These are phyloP conservation scores for Madurella fahalii DNA, from an alignment of 2,329 filamentous ascomycete species.

Conservation along the genomic window DNA sequence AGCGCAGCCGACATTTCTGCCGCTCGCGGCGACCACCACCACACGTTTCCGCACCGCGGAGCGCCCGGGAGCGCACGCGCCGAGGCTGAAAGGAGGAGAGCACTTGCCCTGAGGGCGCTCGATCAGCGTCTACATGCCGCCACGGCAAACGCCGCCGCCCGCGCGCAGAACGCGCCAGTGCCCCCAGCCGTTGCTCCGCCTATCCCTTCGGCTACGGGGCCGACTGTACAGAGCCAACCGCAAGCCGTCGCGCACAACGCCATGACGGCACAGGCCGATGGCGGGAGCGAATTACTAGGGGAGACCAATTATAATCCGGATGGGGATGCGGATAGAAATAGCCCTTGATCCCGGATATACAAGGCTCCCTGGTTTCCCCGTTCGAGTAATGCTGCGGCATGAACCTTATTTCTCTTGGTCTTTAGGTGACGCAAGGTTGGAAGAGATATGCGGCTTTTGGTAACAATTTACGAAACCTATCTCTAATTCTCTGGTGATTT, in stretches of 20 bases:
- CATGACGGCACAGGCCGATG: slow-evolving; percentile 49
- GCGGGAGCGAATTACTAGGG: slow-evolving; percentile 51
- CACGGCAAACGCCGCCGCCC: slow-evolving; percentile 50
- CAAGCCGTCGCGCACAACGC: slow-evolving; percentile 53
- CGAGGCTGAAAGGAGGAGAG: slow-evolving; percentile 85
- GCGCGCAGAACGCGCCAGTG: slow-evolving; percentile 39
- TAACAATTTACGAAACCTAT: neutral
- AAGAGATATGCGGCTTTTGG: neutral
- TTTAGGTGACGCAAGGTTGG: neutral
- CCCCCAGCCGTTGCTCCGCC: slow-evolving; percentile 33
- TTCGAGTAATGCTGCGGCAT: neutral
- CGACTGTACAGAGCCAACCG: slow-evolving; percentile 55
- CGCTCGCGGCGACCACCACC: slow-evolving; percentile 64
- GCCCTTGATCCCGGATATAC: neutral
- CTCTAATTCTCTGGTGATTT: slow-evolving; percentile 4
- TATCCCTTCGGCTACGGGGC: slow-evolving; percentile 43
- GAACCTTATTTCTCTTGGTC: neutral
- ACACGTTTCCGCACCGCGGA: slow-evolving; percentile 51
- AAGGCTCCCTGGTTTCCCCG: neutral
- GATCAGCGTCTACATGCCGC: slow-evolving; percentile 91
- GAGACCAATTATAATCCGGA: slow-evolving; percentile 69
- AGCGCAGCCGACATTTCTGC: slow-evolving; percentile 74
- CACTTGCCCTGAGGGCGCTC: slow-evolving; percentile 82
- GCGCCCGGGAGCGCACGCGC: slow-evolving; percentile 70
- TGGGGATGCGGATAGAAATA: slow-evolving; percentile 16